Conservation (phyloP, 108 stramenopile genomes). For the Skeletonema marinoi region DNA sequence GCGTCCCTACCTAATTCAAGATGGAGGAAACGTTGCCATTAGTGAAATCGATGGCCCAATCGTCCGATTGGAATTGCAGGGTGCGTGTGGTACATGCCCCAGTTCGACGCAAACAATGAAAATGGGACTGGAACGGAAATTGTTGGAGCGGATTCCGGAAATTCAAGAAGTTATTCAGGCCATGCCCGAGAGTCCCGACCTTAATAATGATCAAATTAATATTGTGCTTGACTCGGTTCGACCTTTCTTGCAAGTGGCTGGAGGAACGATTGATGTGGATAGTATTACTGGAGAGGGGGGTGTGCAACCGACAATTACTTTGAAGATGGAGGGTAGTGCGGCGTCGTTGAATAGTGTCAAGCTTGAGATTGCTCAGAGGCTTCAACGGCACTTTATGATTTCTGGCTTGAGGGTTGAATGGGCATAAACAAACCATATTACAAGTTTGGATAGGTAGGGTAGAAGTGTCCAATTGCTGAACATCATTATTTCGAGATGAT, state of each 20-base stretch:
- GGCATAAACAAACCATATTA: slow-evolving; percentile 4
- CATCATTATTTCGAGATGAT: not conserved
- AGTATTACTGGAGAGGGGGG: slow-evolving; percentile 80
- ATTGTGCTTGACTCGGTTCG: slow-evolving; percentile 92
- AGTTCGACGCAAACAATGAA: slow-evolving; percentile 96
- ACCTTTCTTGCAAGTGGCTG: slow-evolving; percentile 95
- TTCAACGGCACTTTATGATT: slow-evolving; percentile 97
- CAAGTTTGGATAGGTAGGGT: not conserved
- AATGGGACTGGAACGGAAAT: slow-evolving; percentile 95
- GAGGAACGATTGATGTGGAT: slow-evolving; percentile 82
- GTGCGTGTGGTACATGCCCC: slow-evolving; percentile 97
- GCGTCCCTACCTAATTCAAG: slow-evolving; percentile 83
- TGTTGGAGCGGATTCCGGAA: slow-evolving; percentile 93
- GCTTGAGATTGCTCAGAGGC: slow-evolving; percentile 94
- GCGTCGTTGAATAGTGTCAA: slow-evolving; percentile 91
- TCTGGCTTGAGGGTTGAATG: slow-evolving; percentile 88
- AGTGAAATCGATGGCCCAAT: slow-evolving; percentile 96
- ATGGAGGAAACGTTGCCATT: slow-evolving; percentile 95
- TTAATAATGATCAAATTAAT: slow-evolving; percentile 78
- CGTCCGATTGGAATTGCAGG: slow-evolving; percentile 92
- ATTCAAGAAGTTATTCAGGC: slow-evolving; percentile 95
- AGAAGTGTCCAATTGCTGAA: not conserved
- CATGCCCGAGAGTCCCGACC: slow-evolving; percentile 90
- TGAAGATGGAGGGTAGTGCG: slow-evolving; percentile 90
- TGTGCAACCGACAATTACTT: slow-evolving; percentile 81